phyloP scores from a whole-genome alignment of 2,329 filamentous ascomycete genomes.

The Colletotrichum musicola region DNA sequence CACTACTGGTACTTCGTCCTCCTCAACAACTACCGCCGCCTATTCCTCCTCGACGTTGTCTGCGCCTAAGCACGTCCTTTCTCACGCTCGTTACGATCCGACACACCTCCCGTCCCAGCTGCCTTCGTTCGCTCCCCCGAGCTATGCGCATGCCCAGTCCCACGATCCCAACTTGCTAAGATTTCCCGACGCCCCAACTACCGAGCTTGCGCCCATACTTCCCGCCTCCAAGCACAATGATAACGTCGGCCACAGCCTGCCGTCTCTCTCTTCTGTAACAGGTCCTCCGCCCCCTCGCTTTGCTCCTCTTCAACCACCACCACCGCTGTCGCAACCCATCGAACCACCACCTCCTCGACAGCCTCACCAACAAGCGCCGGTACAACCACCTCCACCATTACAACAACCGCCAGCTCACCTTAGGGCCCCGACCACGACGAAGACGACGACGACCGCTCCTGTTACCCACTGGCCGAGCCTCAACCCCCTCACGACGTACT shows the following conservation, averaged over 20 bases:
- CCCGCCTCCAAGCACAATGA: conserved; percentile 44
- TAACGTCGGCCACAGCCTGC: conserved; percentile 49
- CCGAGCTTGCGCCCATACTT: conserved; percentile 60
- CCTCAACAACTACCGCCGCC: conserved; percentile 23
- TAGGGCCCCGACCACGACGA: conserved; percentile 24
- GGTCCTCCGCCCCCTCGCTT: conserved; percentile 43
- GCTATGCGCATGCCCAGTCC: conserved; percentile 48
- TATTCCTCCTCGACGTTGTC: conserved; percentile 15
- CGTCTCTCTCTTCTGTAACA: conserved; percentile 58
- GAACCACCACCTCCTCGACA: conserved; percentile 29
- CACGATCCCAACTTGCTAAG: conserved; percentile 49
- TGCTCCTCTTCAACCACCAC: conserved; percentile 42
- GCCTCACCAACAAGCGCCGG: conserved; percentile 37
- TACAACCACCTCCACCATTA: conserved; percentile 15
- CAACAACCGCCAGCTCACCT: conserved; percentile 40
- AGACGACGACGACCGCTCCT: conserved; percentile 42
- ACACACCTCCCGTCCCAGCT: conserved; percentile 43
- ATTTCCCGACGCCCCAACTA: conserved; percentile 50
- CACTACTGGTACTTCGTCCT: conserved; percentile 15
- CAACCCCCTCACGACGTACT: conserved; percentile 64
- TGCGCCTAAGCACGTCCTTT: conserved; percentile 29
- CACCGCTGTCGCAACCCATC: conserved; percentile 32
- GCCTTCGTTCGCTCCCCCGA: conserved; percentile 52
- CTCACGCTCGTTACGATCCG: conserved; percentile 39
- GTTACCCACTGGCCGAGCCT: conserved; percentile 61